Percentiles rank a stretch among this genome's conserved stretches.
Evolutionary conservation across 768 basidiomycete genomes (phyloP).

Genomic region (Candolleomyces eurysporus): DNA sequence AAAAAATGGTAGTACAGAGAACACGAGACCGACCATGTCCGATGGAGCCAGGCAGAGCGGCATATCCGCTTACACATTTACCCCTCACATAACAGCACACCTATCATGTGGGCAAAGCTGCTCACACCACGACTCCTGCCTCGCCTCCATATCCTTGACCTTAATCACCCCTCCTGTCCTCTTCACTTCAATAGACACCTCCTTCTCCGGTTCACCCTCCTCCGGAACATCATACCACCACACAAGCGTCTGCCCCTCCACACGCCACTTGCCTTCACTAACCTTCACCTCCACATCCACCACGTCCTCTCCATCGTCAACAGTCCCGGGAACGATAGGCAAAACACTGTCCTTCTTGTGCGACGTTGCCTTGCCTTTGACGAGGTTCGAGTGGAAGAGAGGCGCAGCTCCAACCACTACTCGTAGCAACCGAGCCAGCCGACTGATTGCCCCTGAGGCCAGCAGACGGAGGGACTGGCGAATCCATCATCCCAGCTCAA

Average conservation of each 20-base stretch:
- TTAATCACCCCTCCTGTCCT: slow-evolving; percentile 29
- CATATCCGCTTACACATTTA: not conserved
- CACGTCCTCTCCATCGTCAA: slow-evolving; percentile 18
- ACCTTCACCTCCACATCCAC: slow-evolving; percentile 46
- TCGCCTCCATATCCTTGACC: slow-evolving; percentile 15
- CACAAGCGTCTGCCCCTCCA: slow-evolving; percentile 47
- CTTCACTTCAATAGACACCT: slow-evolving; percentile 32
- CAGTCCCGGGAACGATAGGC: slow-evolving; percentile 12
- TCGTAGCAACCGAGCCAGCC: not conserved
- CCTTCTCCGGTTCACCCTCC: slow-evolving; percentile 16
- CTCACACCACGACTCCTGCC: slow-evolving; percentile 10
- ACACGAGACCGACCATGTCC: too few relatives aligned
- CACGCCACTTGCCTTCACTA: slow-evolving; percentile 39
- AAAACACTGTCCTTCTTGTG: slow-evolving; percentile 7
- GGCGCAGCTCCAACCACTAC: slow-evolving; percentile 8
- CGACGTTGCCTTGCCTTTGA: not conserved
- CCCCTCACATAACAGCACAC: slow-evolving; percentile 12
- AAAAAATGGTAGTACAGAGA: too few relatives aligned
- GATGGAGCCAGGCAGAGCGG: too few relatives aligned
- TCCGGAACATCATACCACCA: slow-evolving; percentile 55
- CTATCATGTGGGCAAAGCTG: slow-evolving; percentile 6
- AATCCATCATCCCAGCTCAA: too few relatives aligned
- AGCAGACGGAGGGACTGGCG: not conserved
- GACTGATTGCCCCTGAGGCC: not conserved
- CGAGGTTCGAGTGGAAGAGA: not conserved